phyloP scores from a whole-genome alignment of 768 basidiomycete species.

The Termitomyces sp. region DNA sequence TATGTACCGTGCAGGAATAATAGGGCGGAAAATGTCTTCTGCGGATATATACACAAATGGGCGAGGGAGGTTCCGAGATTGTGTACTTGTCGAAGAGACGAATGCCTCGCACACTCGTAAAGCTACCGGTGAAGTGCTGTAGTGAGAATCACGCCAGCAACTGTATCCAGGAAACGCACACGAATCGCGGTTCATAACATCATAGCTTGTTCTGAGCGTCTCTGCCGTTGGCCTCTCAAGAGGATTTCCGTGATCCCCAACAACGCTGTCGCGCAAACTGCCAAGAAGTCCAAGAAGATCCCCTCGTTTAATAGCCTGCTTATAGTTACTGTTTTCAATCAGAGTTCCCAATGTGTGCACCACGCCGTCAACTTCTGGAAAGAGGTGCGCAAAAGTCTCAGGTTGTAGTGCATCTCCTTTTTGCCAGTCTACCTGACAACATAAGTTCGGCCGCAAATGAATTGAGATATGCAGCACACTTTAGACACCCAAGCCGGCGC shows the following conservation, averaged over 20 bases:
- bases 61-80: constrained; percentile 29
- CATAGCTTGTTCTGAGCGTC: constrained; percentile 50
- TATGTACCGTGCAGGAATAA: constrained; percentile 84
- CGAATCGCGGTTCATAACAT: constrained; percentile 81
- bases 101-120: constrained; percentile 77
- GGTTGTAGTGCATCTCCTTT: constrained; percentile 79
- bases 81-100: constrained; percentile 35
- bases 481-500: constrained; percentile 79
- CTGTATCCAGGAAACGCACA: constrained; percentile 44
- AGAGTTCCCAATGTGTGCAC: constrained; percentile 94
- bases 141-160: background rate
- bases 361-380: constrained; percentile 66
- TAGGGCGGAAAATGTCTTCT: constrained; percentile 85
- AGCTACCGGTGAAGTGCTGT: constrained; percentile 32
- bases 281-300: constrained; percentile 46
- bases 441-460: constrained; percentile 1
- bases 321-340: constrained; percentile 78
- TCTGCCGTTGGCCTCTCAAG: constrained; percentile 37
- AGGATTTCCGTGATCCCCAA: constrained; percentile 49
- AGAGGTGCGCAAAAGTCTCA: constrained; percentile 60
- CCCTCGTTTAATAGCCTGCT: constrained; percentile 58
- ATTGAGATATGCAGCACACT: constrained; percentile 33
- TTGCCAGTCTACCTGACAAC: constrained; percentile 78
- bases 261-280: constrained; percentile 30
- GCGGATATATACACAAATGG: constrained; percentile 96